Evolutionary conservation across 2,329 filamentous ascomycete species (phyloP).

Genomic region (Arthrobotrys conoides): DNA sequence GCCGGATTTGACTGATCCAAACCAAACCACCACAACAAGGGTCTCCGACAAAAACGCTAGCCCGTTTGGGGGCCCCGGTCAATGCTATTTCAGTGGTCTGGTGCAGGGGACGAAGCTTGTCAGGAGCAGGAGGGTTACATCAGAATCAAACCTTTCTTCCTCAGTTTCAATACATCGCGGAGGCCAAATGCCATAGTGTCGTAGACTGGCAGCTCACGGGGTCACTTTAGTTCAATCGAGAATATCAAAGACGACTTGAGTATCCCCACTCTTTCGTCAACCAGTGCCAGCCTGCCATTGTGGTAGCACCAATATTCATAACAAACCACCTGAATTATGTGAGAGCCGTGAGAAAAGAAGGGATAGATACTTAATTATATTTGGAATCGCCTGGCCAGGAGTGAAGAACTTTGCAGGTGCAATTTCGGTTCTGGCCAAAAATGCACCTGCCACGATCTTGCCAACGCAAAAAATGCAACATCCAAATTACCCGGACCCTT

Average conservation of each 20-base stretch:
- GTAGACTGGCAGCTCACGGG: too few species aligned
- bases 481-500: background rate
- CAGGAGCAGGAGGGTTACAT: slow-evolving; percentile 25
- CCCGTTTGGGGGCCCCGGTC: background rate
- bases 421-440: slow-evolving; percentile 49
- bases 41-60: background rate
- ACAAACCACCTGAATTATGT: background rate
- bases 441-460: slow-evolving; percentile 29
- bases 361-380: too few species aligned
- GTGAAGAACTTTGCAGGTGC: slow-evolving; percentile 16
- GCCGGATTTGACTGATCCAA: slow-evolving; percentile 22
- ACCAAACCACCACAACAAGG: background rate
- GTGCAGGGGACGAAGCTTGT: slow-evolving; percentile 21
- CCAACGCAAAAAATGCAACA: slow-evolving; percentile 37
- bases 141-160: background rate
- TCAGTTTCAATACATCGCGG: background rate
- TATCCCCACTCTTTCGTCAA: slow-evolving; percentile 19
- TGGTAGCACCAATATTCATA: background rate
- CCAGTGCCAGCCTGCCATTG: background rate
- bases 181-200: background rate
- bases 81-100: slow-evolving; percentile 24
- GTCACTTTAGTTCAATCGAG: too few species aligned
- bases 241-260: background rate
- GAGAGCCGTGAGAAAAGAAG: too few species aligned
- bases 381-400: slow-evolving; percentile 25